phyloP scores from a whole-genome alignment of 1,139 yeast species.

The Magnusiomyces ingens region DNA sequence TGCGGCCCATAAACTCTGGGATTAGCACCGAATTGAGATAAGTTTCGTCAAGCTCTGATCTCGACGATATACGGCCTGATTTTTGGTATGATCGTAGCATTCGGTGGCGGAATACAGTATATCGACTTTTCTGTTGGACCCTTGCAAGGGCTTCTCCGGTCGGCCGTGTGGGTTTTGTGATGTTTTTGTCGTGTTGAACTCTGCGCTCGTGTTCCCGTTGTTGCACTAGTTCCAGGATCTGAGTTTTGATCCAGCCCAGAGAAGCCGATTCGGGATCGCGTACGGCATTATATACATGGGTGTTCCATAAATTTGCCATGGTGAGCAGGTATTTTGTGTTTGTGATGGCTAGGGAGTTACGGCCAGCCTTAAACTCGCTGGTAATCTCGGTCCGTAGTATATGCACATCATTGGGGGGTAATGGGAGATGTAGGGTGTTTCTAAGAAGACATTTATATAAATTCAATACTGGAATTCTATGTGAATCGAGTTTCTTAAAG shows the following conservation, averaged over 20 bases:
- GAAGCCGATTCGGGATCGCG: neutral
- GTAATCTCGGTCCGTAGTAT: conserved; percentile 8
- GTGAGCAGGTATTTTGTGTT: neutral
- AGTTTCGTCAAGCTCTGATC: conserved; percentile 6
- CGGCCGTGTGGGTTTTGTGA: conserved; percentile 2
- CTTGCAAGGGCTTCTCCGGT: conserved; percentile 3
- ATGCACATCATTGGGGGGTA: conserved; percentile 6
- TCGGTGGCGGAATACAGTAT: conserved; percentile 3
- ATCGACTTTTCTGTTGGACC: conserved; percentile 3
- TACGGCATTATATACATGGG: conserved; percentile 7
- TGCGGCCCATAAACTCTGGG: conserved; percentile 10
- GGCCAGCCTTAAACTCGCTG: conserved; percentile 8
- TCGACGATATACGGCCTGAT: neutral
- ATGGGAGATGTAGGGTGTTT: conserved; percentile 12
- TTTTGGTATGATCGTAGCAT: conserved; percentile 6
- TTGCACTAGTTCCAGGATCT: conserved; percentile 3
- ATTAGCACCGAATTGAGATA: conserved; percentile 12
- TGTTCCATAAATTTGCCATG: conserved; percentile 8
- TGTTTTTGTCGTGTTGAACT: neutral
- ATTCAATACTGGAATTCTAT: conserved; percentile 11
- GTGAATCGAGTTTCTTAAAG: conserved; percentile 12
- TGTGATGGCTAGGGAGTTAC: conserved; percentile 7
- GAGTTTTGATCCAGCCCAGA: conserved; percentile 8
- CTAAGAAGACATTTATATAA: conserved; percentile 10
- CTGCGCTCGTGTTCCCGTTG: neutral